Evolutionary conservation across 768 basidiomycete species (phyloP).

Genomic region (Trametes cinnabarina): DNA sequence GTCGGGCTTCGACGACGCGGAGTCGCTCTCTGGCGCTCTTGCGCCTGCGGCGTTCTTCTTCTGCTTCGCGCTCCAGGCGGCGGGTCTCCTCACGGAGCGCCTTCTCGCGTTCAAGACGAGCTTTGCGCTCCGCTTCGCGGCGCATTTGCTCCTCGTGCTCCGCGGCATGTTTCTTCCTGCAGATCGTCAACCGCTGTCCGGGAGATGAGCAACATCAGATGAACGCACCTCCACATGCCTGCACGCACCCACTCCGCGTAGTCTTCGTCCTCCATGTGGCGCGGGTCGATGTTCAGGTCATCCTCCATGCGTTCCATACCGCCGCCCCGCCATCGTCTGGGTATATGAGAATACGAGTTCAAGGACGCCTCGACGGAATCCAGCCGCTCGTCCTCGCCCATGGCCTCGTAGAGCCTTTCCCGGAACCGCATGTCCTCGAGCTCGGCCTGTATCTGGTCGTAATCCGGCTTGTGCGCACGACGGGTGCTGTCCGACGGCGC

Average conservation of each 20-base stretch:
- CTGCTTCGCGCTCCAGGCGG: constrained; percentile 48
- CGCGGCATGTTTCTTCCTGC: constrained; percentile 60
- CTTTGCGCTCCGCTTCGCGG: constrained; percentile 50
- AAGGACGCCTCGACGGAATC: constrained; percentile 61
- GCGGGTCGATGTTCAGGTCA: constrained; percentile 41
- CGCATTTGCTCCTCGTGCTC: constrained; percentile 64
- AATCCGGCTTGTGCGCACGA: constrained; percentile 37
- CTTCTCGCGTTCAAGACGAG: constrained; percentile 53
- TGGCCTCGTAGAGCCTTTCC: constrained; percentile 70
- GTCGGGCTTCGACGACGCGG: constrained; percentile 45
- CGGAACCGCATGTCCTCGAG: constrained; percentile 65
- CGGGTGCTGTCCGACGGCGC: constrained; percentile 19
- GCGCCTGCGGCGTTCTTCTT: constrained; percentile 49
- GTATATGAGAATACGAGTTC: constrained; percentile 70
- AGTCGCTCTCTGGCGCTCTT: constrained; percentile 47
- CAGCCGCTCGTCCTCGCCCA: constrained; percentile 70
- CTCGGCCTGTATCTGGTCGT: constrained; percentile 50
- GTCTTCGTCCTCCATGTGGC: constrained; percentile 76
- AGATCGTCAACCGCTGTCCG: too few species aligned
- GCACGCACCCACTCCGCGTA: constrained; percentile 84
- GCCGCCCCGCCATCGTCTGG: constrained; percentile 58
- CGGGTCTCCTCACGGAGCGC: constrained; percentile 52
- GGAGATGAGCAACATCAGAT: neutral
- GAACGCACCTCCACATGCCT: constrained; percentile 77
- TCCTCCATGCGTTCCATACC: constrained; percentile 42